Evolutionary conservation across 2,329 filamentous ascomycete genomes (phyloP).

Genomic region (Aspergillus spinulosporus): DNA sequence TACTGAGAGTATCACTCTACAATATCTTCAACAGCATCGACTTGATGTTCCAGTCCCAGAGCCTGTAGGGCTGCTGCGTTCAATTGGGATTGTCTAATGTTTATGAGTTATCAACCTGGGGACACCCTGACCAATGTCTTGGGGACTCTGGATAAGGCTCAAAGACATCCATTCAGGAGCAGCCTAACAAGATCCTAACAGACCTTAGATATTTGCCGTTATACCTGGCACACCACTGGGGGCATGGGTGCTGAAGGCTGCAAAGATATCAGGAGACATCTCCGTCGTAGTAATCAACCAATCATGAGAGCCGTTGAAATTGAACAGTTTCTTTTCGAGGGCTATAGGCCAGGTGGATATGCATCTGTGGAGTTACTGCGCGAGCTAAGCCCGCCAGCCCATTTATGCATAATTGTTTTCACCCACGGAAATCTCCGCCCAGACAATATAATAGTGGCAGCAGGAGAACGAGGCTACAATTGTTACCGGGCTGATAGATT

Average conservation of each 20-base stretch:
- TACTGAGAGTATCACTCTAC: slow-evolving; percentile 30
- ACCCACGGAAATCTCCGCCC: slow-evolving; percentile 29
- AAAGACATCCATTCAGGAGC: slow-evolving; percentile 23
- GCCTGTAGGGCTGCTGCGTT: slow-evolving; percentile 22
- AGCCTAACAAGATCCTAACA: slow-evolving; percentile 21
- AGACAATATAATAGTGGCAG: slow-evolving; percentile 28
- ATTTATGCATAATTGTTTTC: slow-evolving; percentile 21
- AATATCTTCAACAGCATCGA: slow-evolving; percentile 25
- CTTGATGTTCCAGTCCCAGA: slow-evolving; percentile 23
- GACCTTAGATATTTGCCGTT: slow-evolving; percentile 24
- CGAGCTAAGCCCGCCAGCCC: slow-evolving; percentile 13
- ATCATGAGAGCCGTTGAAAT: slow-evolving; percentile 23
- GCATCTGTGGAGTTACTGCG: slow-evolving; percentile 23
- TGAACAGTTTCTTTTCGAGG: slow-evolving; percentile 24
- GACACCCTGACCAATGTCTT: slow-evolving; percentile 21
- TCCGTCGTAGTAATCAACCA: slow-evolving; percentile 20
- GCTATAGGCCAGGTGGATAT: slow-evolving; percentile 16
- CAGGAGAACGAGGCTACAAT: slow-evolving; percentile 20
- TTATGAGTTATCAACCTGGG: slow-evolving; percentile 21
- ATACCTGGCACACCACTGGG: slow-evolving; percentile 20
- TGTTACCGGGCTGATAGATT: slow-evolving; percentile 28
- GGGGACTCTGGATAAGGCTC: slow-evolving; percentile 15
- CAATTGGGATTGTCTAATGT: slow-evolving; percentile 24
- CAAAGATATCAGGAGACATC: slow-evolving; percentile 27
- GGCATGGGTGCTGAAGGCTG: slow-evolving; percentile 28